A percentile compares a stretch with the other conserved stretches of the same genome.
These are phyloP conservation scores for Lachnellula occidentalis DNA, from an alignment of 2,329 filamentous ascomycete species.

Conservation along the genomic window DNA sequence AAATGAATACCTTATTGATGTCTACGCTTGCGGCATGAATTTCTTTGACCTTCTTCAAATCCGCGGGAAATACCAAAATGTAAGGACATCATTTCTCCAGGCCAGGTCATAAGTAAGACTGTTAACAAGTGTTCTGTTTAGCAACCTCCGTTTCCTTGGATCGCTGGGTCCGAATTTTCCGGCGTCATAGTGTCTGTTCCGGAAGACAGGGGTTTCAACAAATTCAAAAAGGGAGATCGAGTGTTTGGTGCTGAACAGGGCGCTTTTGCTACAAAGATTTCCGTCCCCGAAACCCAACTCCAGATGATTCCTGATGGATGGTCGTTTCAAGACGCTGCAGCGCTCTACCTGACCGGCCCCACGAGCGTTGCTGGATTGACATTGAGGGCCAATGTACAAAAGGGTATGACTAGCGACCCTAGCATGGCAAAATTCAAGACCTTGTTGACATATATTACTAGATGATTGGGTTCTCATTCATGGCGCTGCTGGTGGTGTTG, in stretches of 20 bases:
- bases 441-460: no score
- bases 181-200: constrained; percentile 70
- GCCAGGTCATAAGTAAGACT: no score
- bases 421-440: no score
- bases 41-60: constrained; percentile 98
- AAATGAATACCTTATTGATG: constrained; percentile 78
- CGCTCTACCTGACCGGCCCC: constrained; percentile 85
- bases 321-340: constrained; percentile 79
- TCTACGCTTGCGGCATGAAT: constrained; percentile 84
- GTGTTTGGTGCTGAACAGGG: constrained; percentile 87
- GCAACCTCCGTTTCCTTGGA: constrained; percentile 80
- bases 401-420: constrained; percentile 39
- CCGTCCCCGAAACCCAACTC: constrained; percentile 60
- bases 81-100: no score
- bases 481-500: constrained; percentile 90
- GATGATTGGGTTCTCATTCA: constrained; percentile 81
- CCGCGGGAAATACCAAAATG: constrained; percentile 86
- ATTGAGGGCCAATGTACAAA: constrained; percentile 67
- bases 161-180: constrained; percentile 81
- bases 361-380: constrained; percentile 85
- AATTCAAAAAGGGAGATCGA: constrained; percentile 70
- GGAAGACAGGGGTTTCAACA: constrained; percentile 40
- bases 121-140: no score
- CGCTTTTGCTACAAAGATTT: constrained; percentile 73
- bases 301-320: constrained; percentile 73